Evolutionary conservation across 305 asterid species (phyloP).

Genomic region (Rubia tinctorum): DNA sequence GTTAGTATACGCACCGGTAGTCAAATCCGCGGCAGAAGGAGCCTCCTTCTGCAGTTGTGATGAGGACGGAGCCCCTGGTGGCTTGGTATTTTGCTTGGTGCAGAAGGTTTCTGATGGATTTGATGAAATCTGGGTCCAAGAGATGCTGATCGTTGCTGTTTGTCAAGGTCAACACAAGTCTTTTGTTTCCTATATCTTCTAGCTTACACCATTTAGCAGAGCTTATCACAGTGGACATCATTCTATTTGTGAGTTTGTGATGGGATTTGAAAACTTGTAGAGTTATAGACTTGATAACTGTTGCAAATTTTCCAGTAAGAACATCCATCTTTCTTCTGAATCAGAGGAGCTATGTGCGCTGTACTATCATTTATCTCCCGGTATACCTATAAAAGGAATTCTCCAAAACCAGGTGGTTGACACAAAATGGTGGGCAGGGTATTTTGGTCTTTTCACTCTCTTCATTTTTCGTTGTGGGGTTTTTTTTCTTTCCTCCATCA

Average conservation of each 20-base stretch:
- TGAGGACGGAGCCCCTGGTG: conserved; percentile 3
- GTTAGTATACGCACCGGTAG: neutral
- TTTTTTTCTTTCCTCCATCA: too few relatives aligned
- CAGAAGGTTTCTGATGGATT: neutral
- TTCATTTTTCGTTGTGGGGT: too few relatives aligned
- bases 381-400: too few relatives aligned
- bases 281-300: neutral
- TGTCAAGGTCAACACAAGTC: neutral
- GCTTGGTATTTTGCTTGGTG: neutral
- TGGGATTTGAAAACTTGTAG: neutral
- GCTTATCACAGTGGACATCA: neutral
- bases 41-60: neutral
- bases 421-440: too few relatives aligned
- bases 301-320: too few relatives aligned
- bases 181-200: neutral
- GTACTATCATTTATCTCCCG: too few relatives aligned
- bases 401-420: too few relatives aligned
- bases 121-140: conserved; percentile 2
- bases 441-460: too few relatives aligned
- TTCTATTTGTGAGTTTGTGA: neutral
- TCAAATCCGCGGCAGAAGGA: conserved; percentile 5
- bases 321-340: too few relatives aligned
- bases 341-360: too few relatives aligned
- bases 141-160: neutral
- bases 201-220: neutral